These are phyloP conservation scores for Podosphaera xanthii DNA, from an alignment of 2,329 filamentous ascomycete genomes.

Conservation along the genomic window DNA sequence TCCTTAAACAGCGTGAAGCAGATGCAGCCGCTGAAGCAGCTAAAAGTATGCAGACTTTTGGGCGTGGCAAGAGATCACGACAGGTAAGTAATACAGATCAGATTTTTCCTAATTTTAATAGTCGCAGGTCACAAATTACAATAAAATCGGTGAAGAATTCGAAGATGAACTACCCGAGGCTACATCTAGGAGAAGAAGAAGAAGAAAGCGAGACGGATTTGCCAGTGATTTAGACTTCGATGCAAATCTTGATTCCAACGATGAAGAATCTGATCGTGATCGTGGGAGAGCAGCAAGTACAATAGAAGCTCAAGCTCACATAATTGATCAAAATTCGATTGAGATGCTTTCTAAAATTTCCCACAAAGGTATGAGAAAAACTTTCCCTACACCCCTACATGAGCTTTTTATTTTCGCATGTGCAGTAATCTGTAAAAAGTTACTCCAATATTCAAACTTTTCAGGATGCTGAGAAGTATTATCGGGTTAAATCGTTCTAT, in stretches of 20 bases:
- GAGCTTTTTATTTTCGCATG: not conserved
- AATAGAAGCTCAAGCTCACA: not conserved
- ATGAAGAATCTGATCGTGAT: not conserved
- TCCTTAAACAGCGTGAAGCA: slow-evolving; percentile 61
- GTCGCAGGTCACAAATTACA: not conserved
- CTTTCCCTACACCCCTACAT: not conserved
- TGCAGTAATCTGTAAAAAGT: not conserved
- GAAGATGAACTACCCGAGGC: not conserved
- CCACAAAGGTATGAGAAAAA: not conserved
- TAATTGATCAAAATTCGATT: not conserved
- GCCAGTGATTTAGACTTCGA: slow-evolving; percentile 1
- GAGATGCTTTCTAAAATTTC: not conserved
- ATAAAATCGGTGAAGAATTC: not conserved
- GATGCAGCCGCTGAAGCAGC: slow-evolving; percentile 52
- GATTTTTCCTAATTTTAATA: not conserved
- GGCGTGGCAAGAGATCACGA: slow-evolving; percentile 48
- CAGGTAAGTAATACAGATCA: slow-evolving; percentile 8
- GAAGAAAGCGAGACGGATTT: not conserved
- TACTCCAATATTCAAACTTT: not conserved
- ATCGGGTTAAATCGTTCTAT: not conserved
- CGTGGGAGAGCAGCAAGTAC: not conserved
- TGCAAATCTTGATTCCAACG: not conserved
- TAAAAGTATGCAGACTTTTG: slow-evolving; percentile 48
- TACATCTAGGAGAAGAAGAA: not conserved
- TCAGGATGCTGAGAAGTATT: not conserved